Evolutionary conservation across 2,329 filamentous ascomycete genomes (phyloP).

Genomic region (Sporothrix dimorphospora): DNA sequence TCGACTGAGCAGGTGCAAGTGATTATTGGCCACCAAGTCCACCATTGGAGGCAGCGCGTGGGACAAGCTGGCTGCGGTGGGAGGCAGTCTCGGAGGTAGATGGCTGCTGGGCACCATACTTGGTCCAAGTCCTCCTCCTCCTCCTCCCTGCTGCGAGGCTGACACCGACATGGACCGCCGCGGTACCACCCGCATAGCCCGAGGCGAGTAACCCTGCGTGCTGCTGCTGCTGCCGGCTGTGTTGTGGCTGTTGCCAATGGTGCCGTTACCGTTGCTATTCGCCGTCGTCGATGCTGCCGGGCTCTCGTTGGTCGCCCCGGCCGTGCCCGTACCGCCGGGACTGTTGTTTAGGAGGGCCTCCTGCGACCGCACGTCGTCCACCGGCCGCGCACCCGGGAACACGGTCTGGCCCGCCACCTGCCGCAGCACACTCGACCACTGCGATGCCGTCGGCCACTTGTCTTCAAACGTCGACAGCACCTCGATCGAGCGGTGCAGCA

Average conservation of each 20-base stretch:
- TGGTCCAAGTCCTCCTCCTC: background rate
- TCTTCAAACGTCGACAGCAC: conserved; percentile 23
- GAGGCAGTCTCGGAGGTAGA: background rate
- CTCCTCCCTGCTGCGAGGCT: background rate
- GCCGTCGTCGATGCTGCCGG: background rate
- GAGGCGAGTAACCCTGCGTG: background rate
- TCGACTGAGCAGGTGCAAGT: conserved; percentile 15
- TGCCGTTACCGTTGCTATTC: background rate
- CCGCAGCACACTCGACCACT: conserved; percentile 22
- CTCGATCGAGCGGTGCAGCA: conserved; percentile 16
- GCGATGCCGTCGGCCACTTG: conserved; percentile 25
- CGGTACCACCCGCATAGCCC: background rate
- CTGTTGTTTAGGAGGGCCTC: conserved; percentile 19
- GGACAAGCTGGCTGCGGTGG: background rate
- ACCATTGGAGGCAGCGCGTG: background rate
- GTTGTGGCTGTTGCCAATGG: background rate
- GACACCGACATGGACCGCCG: background rate
- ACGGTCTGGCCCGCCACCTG: conserved; percentile 20
- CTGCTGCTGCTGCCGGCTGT: conserved; percentile 8
- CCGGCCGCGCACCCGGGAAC: background rate
- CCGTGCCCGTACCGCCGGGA: background rate
- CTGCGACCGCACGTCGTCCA: conserved; percentile 25
- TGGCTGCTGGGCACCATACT: background rate
- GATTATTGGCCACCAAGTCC: conserved; percentile 1
- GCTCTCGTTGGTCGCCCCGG: background rate